Evolutionary conservation across 805 yeast genomes (phyloP).

Genomic region (Starmerella apis): DNA sequence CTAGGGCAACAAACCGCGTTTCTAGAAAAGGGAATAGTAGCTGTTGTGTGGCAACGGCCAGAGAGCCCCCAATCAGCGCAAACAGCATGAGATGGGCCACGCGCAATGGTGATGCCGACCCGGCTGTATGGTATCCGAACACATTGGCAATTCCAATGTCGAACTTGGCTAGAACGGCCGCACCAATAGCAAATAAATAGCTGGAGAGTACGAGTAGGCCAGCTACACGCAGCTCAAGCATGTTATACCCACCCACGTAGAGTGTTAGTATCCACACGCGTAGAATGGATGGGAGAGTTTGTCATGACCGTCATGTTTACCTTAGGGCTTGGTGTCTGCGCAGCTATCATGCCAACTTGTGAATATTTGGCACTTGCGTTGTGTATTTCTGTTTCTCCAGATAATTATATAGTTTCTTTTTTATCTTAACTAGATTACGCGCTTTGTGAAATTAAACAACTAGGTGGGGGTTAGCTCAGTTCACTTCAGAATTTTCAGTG

Average conservation of each 20-base stretch:
- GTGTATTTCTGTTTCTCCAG: too few relatives aligned
- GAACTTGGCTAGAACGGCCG: slow-evolving; percentile 7
- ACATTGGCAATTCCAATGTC: slow-evolving; percentile 10
- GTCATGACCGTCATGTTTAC: slow-evolving; percentile 1
- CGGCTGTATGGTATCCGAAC: slow-evolving; percentile 12
- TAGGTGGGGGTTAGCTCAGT: slow-evolving; percentile 15
- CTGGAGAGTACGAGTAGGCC: slow-evolving; percentile 16
- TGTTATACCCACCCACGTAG: neutral
- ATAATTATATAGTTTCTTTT: too few relatives aligned
- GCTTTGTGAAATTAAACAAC: too few relatives aligned
- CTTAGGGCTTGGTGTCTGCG: neutral
- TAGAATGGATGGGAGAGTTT: neutral
- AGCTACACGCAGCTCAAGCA: slow-evolving; percentile 23
- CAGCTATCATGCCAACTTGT: too few relatives aligned
- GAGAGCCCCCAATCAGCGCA: slow-evolving; percentile 7
- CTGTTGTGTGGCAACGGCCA: neutral
- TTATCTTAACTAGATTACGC: too few relatives aligned
- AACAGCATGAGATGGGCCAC: slow-evolving; percentile 9
- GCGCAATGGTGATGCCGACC: slow-evolving; percentile 5
- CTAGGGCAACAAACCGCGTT: slow-evolving; percentile 32
- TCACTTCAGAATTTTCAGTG: slow-evolving; percentile 30
- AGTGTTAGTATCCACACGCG: neutral
- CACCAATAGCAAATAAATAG: slow-evolving; percentile 13
- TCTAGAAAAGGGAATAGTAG: slow-evolving; percentile 6
- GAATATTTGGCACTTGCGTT: too few relatives aligned